Evolutionary conservation across 352 stramenopile genomes (phyloP), one percentile per base, ranked within the genome.

Genomic region (Phytophthora macrochlamydospora): DNA sequence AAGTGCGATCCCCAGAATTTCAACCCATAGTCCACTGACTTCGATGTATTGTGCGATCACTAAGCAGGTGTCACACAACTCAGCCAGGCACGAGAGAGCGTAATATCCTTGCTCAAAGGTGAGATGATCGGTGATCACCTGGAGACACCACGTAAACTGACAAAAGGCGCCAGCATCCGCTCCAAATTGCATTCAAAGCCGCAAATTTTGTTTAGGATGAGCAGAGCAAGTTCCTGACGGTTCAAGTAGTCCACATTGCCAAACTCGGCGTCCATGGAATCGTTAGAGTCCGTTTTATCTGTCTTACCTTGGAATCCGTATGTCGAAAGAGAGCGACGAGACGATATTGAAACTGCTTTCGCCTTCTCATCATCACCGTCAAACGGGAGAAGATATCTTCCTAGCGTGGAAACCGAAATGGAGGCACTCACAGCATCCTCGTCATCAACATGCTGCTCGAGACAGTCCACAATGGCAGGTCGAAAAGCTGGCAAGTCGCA

Each of bases 201-300:
- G 44, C 86, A 94, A 7, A 94, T 81, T 67, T 92, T 93, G 72
- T 91, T 93, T 2, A 94, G 50, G 18, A 94, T 87, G 9, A 92
- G 73, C 24, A 94, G 52, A 1, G 86, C 84, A 46, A 88, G 76
- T 42, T 94, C 86, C 69, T 94, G 86, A 0, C 86, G 82, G 46
- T 78, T 78, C 49, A 93, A 59, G 59, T 93, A 94, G 53, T 94
- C 86, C 0, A 79, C 64, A 51, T 92, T 92, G 14, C 86, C 86
- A 66, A 92, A 94, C n/a, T 92, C 82, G 18, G 69, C 61, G 42
- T 92, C 81, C 72, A 89, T 89, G 7, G 59, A 67, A 44, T 84
- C 68, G 12, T 76, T 56, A 11, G 74, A 60, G 11, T 70, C 64
- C 8, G 33, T 59, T 31, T 81, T 89, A 1, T 56, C 70, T 13